Percentiles rank a stretch among this genome's conserved stretches.
These are phyloP conservation scores for Fusarium tjaetaba DNA, from an alignment of 2,329 filamentous ascomycete species.

Conservation along the genomic window DNA sequence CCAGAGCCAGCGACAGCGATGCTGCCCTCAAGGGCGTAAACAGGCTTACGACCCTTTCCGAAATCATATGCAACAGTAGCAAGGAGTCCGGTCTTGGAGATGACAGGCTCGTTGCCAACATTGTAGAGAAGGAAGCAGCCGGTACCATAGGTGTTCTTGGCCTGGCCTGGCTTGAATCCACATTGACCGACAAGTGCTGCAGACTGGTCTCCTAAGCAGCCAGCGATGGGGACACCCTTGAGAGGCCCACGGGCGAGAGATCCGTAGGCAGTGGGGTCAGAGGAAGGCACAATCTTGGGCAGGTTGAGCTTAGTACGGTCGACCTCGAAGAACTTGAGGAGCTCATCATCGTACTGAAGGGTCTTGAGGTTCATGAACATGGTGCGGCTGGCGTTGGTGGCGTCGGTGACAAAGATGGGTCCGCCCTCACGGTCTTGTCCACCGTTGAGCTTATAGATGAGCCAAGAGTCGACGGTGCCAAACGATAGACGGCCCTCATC, in stretches of 20 bases:
- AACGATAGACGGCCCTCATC: slow-evolving; percentile 81
- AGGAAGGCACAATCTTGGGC: slow-evolving; percentile 86
- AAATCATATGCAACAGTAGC: slow-evolving; percentile 91
- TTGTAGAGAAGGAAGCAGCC: slow-evolving; percentile 93
- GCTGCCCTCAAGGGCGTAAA: slow-evolving; percentile 86
- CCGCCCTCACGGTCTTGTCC: slow-evolving; percentile 65
- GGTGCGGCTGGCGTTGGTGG: slow-evolving; percentile 87
- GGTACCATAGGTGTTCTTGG: slow-evolving; percentile 93
- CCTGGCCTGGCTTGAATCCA: slow-evolving; percentile 82
- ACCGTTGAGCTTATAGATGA: slow-evolving; percentile 86
- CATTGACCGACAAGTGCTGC: slow-evolving; percentile 87
- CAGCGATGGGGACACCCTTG: slow-evolving; percentile 78
- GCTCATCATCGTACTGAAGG: slow-evolving; percentile 79
- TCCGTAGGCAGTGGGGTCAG: slow-evolving; percentile 78
- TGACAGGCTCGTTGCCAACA: slow-evolving; percentile 83
- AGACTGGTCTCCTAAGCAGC: slow-evolving; percentile 88
- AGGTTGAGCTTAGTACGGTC: slow-evolving; percentile 74
- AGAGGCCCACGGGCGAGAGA: slow-evolving; percentile 71
- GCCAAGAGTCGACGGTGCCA: slow-evolving; percentile 89
- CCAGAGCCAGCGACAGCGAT: slow-evolving; percentile 85
- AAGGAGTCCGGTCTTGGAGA: slow-evolving; percentile 83
- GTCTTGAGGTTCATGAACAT: slow-evolving; percentile 94
- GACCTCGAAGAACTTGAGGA: slow-evolving; percentile 83
- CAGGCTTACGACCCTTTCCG: slow-evolving; percentile 65
- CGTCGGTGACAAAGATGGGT: slow-evolving; percentile 82